phyloP scores from a whole-genome alignment of 2,329 filamentous ascomycete species.

The Salinomyces thailandicus region DNA sequence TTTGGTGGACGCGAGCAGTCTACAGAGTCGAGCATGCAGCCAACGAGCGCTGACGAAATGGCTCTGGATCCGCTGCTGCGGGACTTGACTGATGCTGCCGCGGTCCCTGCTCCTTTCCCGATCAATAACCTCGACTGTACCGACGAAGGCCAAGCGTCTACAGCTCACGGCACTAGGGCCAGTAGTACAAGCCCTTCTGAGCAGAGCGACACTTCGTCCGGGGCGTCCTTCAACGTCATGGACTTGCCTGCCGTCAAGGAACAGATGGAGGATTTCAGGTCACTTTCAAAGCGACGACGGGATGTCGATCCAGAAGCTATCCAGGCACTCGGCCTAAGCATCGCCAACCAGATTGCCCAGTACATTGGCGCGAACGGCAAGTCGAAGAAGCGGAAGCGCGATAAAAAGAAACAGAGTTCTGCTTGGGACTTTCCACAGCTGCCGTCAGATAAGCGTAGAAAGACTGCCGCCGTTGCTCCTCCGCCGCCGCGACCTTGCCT shows the following conservation, averaged over 20 bases:
- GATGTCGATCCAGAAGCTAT: constrained; percentile 19
- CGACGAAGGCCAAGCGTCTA: neutral
- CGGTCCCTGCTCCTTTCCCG: neutral
- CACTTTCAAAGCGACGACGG: constrained; percentile 6
- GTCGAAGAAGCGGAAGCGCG: constrained; percentile 4
- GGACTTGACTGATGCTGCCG: constrained; percentile 2
- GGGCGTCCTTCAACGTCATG: constrained; percentile 1
- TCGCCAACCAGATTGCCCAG: constrained; percentile 25
- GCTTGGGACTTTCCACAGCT: constrained; percentile 20
- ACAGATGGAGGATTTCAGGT: constrained; percentile 8
- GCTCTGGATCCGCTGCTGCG: neutral
- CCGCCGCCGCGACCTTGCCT: constrained; percentile 2
- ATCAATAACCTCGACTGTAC: neutral
- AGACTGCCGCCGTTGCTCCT: constrained; percentile 1
- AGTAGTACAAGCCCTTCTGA: neutral
- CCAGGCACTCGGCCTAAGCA: constrained; percentile 24
- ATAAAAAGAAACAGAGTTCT: constrained; percentile 11
- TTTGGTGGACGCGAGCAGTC: neutral
- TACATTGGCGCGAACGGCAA: constrained; percentile 15
- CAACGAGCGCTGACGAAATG: neutral
- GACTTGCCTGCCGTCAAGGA: constrained; percentile 11
- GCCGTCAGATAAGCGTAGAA: constrained; percentile 6
- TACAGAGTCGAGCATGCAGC: neutral
- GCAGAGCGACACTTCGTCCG: neutral
- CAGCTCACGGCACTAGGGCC: neutral